These are phyloP conservation scores for Fusarium tricinctum DNA, from an alignment of 2,329 filamentous ascomycete species.

Conservation along the genomic window DNA sequence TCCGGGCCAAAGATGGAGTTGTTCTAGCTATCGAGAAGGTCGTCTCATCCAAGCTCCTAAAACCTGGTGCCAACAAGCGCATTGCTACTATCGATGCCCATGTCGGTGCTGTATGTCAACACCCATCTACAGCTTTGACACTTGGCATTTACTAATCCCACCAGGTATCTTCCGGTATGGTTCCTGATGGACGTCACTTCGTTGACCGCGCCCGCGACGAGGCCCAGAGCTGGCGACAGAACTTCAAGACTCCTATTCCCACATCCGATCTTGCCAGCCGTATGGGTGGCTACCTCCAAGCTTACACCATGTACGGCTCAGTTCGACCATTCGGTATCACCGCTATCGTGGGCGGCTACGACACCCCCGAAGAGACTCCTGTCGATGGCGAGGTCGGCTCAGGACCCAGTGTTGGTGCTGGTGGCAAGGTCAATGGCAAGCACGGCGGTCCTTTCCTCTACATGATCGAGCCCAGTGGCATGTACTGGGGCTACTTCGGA, in stretches of 20 bases:
- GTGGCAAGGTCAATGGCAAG: constrained; percentile 81
- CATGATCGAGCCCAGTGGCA: constrained; percentile 98
- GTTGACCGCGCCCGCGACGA: constrained; percentile 95
- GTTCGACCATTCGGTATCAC: constrained; percentile 98
- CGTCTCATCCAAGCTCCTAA: constrained; percentile 93
- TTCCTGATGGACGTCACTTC: constrained; percentile 96
- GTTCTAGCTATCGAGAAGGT: constrained; percentile 98
- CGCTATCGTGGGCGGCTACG: constrained; percentile 92
- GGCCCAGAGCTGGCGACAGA: constrained; percentile 88
- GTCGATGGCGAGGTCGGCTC: constrained; percentile 92
- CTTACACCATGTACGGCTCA: constrained; percentile 96
- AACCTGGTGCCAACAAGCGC: constrained; percentile 95
- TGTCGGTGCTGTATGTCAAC: constrained; percentile 83
- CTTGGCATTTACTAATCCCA: constrained; percentile 20
- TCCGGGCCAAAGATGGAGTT: constrained; percentile 96
- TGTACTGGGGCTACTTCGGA: constrained; percentile 99
- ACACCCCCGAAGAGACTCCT: constrained; percentile 85
- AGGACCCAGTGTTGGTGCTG: constrained; percentile 83
- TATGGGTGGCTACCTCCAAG: constrained; percentile 96
- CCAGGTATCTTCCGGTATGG: constrained; percentile 88
- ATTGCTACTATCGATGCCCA: constrained; percentile 96
- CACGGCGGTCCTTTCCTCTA: constrained; percentile 94
- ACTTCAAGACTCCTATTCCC: constrained; percentile 95
- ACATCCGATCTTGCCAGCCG: constrained; percentile 89
- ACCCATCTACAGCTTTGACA: constrained; percentile 1